Percentiles rank a stretch among this genome's conserved stretches.
phyloP scores from a whole-genome alignment of 2,329 filamentous ascomycete genomes.

The Chaetothyriales sp. region DNA sequence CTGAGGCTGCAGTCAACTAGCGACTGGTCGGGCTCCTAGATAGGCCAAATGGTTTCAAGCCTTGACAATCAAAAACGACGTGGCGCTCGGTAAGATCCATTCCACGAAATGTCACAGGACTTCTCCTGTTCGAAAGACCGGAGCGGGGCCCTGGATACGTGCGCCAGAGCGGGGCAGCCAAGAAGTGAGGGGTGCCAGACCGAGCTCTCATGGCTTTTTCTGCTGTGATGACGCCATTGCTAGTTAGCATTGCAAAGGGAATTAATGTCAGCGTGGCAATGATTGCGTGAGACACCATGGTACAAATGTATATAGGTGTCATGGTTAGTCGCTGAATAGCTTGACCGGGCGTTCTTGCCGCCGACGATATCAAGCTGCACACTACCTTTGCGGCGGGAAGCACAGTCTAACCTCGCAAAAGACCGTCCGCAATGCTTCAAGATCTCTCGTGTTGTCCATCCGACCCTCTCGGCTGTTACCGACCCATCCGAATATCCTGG shows the following conservation, averaged over 20 bases:
- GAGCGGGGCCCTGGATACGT: no score
- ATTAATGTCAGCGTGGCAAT: neutral
- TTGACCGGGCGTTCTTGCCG: conserved; percentile 18
- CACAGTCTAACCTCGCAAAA: conserved; percentile 17
- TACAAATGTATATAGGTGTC: no score
- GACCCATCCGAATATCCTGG: no score
- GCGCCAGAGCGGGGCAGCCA: neutral
- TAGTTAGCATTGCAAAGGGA: no score
- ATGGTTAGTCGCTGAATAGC: neutral
- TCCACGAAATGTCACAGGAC: neutral
- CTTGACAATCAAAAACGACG: neutral
- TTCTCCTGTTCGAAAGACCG: neutral
- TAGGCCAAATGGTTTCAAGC: neutral
- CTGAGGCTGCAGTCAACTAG: neutral
- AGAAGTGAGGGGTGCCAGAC: neutral
- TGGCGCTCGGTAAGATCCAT: neutral
- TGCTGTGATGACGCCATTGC: neutral
- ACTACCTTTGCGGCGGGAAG: conserved; percentile 43
- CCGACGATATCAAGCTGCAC: conserved; percentile 29
- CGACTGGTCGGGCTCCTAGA: no score
- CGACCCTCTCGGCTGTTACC: no score
- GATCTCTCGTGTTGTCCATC: no score
- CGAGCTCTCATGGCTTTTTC: neutral
- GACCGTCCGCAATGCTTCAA: no score
- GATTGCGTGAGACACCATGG: no score